Evolutionary conservation across 805 yeast genomes (phyloP), one percentile per base, ranked within the genome.

Genomic region (Blastobotrys parvus): DNA sequence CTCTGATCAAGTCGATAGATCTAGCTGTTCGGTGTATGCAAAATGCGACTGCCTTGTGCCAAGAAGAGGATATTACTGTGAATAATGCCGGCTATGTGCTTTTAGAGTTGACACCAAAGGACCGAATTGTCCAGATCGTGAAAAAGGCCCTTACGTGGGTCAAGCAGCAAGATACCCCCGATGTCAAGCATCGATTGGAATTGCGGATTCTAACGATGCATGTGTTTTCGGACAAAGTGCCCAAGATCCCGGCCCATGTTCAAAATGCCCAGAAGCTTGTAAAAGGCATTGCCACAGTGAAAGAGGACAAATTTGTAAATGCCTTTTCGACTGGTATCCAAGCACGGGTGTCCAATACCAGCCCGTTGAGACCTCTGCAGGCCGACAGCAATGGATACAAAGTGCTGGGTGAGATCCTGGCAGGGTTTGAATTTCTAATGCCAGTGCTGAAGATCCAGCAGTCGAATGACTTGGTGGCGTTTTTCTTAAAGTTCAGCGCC

Each of bases 51-150:
- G 59, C 56, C 0, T 46, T 61, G 4, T 55, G 53, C 39, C 50
- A 52, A 8, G 67, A 62, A 39, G 67, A 62, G 42, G 68, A 63
- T 33, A 51, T 62, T 22, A 54, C 57, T 21, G 16, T 41, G 19
- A 75, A 80, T 51, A 68, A 70, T 11, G 76, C 80, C 78, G 78
- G 77, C 31, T 68, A 70, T 53, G 67, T 71, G 47, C 62, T 70
- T 31, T 64, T 66, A 5, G 54, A 52, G 27, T 45, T 44, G 8
- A 33, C 45, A 3, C 49, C 51, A 2, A 39, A 47, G 6, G 53
- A 55, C 18, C 31, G 29, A 6, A 42, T 62, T 4, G 38, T 48
- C 4, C 45, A 44, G 29, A 29, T 53, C 22, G 39, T 59, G 2
- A 59, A 59, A 25, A 41, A 43, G 31, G 63, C 61, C 4, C 31